phyloP scores from a whole-genome alignment of 208 protist species.

The Willaertia magna region DNA sequence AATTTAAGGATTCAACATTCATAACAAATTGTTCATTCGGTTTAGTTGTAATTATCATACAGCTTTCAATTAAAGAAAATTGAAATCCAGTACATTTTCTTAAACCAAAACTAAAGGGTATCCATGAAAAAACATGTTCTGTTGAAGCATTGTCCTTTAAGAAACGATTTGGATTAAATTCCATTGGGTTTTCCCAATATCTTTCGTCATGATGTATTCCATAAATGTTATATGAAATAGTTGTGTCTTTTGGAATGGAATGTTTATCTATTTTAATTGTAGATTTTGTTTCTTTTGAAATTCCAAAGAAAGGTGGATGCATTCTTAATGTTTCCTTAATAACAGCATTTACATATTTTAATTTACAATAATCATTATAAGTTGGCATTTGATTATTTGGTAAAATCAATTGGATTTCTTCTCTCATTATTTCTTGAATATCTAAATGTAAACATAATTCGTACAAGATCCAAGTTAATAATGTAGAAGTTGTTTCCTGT shows the following conservation, averaged over 20 bases:
- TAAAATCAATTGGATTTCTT: too few relatives aligned
- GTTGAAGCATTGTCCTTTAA: too few relatives aligned
- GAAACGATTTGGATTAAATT: not conserved
- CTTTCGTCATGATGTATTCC: not conserved
- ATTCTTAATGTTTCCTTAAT: constrained; percentile 5
- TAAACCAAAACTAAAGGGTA: not conserved
- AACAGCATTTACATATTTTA: not conserved
- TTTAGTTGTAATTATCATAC: too few relatives aligned
- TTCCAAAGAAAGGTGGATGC: not conserved
- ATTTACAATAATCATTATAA: not conserved
- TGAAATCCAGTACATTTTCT: not conserved
- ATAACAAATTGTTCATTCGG: too few relatives aligned
- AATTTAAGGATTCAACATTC: too few relatives aligned
- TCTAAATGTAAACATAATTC: not conserved
- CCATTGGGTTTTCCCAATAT: not conserved
- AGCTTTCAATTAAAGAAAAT: not conserved
- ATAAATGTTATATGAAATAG: not conserved
- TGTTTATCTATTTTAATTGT: not conserved
- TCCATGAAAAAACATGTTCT: not conserved
- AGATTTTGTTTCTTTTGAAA: not conserved
- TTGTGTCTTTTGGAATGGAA: not conserved
- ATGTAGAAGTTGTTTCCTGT: not conserved
- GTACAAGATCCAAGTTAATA: not conserved
- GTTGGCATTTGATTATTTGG: too few relatives aligned
- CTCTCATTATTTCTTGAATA: not conserved